phyloP scores from a whole-genome alignment of 1,284 basidiomycete genomes.

The Ganoderma sinense region DNA sequence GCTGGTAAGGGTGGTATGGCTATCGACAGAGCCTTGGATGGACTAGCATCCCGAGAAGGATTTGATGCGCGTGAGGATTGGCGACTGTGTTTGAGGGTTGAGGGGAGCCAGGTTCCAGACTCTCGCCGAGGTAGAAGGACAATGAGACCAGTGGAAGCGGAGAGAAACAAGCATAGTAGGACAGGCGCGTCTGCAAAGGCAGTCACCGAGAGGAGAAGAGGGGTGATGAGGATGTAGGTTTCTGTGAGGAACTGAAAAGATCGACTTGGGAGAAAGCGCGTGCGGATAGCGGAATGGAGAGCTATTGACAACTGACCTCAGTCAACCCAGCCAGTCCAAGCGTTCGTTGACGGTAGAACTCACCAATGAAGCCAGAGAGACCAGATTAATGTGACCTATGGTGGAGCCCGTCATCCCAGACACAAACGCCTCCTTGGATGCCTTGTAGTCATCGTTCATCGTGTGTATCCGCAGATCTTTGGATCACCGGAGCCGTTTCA shows the following conservation, averaged over 20 bases:
- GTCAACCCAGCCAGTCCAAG: slow-evolving; percentile 22
- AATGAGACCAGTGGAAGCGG: slow-evolving; percentile 52
- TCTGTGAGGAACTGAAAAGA: slow-evolving; percentile 58
- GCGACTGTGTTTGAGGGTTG: slow-evolving; percentile 38
- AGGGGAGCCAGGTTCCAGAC: slow-evolving; percentile 58
- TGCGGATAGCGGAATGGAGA: slow-evolving; percentile 66
- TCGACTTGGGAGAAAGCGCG: slow-evolving; percentile 50
- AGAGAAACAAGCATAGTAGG: slow-evolving; percentile 58
- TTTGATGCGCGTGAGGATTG: slow-evolving; percentile 34
- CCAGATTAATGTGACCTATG: slow-evolving; percentile 76
- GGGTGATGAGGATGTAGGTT: slow-evolving; percentile 74
- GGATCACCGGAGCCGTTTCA: background rate
- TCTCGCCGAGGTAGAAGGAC: slow-evolving; percentile 52
- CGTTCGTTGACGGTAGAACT: slow-evolving; percentile 41
- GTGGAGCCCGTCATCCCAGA: slow-evolving; percentile 83
- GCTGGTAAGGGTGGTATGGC: slow-evolving; percentile 63
- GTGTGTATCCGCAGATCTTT: background rate
- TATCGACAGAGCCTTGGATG: slow-evolving; percentile 15
- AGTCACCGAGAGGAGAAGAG: slow-evolving; percentile 84
- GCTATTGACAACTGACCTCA: slow-evolving; percentile 69
- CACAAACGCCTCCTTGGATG: slow-evolving; percentile 89
- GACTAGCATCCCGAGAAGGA: slow-evolving; percentile 10
- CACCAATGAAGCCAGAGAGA: slow-evolving; percentile 79
- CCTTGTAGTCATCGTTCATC: slow-evolving; percentile 67
- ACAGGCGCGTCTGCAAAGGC: slow-evolving; percentile 68